These are phyloP conservation scores for Clitopilus hobsonii DNA, from an alignment of 768 basidiomycete genomes.

Conservation along the genomic window DNA sequence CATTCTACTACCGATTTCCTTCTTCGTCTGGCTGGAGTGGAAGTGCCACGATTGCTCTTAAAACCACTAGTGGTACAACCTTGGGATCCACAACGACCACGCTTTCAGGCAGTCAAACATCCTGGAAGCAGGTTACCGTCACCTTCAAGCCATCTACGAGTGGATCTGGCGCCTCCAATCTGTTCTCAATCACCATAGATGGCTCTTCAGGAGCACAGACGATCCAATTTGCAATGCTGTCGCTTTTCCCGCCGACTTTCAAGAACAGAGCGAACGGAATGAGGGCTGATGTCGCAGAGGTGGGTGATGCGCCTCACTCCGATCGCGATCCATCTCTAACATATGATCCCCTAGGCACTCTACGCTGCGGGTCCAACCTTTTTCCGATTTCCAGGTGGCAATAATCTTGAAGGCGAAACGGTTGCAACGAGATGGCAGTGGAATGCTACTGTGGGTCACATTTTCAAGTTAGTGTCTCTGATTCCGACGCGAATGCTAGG, in stretches of 20 bases:
- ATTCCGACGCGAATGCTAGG: conserved; percentile 3
- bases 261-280: conserved; percentile 52
- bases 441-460: conserved; percentile 42
- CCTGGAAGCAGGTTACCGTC: conserved; percentile 41
- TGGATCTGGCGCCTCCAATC: conserved; percentile 36
- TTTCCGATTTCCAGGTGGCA: conserved; percentile 60
- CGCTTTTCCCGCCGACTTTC: conserved; percentile 64
- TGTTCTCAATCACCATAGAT: conserved; percentile 45
- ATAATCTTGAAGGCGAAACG: conserved; percentile 57
- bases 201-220: conserved; percentile 31
- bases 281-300: conserved; percentile 52
- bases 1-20: conserved; percentile 52
- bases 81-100: conserved; percentile 33
- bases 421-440: conserved; percentile 52
- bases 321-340: too few species aligned
- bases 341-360: conserved; percentile 32
- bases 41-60: conserved; percentile 37
- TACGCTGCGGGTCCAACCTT: conserved; percentile 49
- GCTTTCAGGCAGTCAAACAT: conserved; percentile 32
- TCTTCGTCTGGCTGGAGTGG: conserved; percentile 31
- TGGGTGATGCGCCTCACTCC: too few species aligned
- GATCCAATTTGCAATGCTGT: conserved; percentile 53
- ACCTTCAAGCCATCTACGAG: conserved; percentile 35
- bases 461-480: background rate
- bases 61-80: conserved; percentile 30